Base-by-base conservation (phyloP, 148 eudicot species). In the Amaranthus hypochondriacus region DNA sequence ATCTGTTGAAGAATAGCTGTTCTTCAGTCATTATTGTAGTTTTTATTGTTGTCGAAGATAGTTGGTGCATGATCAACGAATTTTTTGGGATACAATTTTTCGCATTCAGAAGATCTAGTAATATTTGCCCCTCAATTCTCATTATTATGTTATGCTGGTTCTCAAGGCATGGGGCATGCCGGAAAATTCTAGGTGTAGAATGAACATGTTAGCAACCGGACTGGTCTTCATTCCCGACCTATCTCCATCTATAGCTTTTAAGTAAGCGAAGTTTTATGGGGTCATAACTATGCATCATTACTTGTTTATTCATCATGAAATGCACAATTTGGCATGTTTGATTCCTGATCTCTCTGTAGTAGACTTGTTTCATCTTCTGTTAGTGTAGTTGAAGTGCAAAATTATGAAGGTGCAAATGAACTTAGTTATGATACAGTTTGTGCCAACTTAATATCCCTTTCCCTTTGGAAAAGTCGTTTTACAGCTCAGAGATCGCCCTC, bases 361-460 rank as follows among this genome's bases (percentile, higher is more conserved):
- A 15, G 14, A 60, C 54, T 69, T 18, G 5, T 15, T 65, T 4
- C 9, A 9, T 53, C 10, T 7, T 18, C 13, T 51, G 58, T 39
- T 39, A 21, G 18, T 54, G 50, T 54, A 54, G 49, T 39, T 43
- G 58, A 52, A 21, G 48, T 6, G 11, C 12, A 13, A 66, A 46
- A n/a, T 43, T n/a, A 14, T 56, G 63, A 18, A 42, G 28, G 4
- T 60, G 69, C 9, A 28, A 28, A 53, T 75, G 62, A 86, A 75
- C 71, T 69, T 89, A 63, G 83, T 81, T 71, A 86, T 71, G 74
- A 69, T n/a, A 60, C 76, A 3, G 86, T 28, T 28, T 28, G 39
- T 28, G 88, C 4, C 87, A 86, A 60, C 79, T 85, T n/a, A 62
- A 80, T 12, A 70, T 77, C 39, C 90, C 90, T 18, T 49, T 79